These are phyloP conservation scores for Rhodotorula kratochvilovae DNA, from an alignment of 768 basidiomycete species.

Conservation along the genomic window DNA sequence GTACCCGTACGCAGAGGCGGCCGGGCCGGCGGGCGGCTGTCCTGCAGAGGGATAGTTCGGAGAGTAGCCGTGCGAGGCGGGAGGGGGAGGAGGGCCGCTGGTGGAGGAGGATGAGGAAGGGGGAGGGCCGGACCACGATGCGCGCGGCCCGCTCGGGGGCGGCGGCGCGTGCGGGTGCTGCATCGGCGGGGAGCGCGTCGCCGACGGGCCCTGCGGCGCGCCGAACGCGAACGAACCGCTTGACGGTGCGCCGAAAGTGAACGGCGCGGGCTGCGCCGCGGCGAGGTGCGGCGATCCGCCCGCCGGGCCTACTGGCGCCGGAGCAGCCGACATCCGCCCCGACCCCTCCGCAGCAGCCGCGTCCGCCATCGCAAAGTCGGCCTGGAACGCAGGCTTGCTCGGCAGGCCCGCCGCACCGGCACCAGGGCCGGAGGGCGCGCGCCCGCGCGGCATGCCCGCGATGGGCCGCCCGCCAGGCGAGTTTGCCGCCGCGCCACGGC, in stretches of 20 bases:
- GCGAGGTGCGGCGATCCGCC: background rate
- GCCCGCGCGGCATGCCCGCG: background rate
- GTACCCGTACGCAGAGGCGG: background rate
- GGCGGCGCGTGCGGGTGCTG: background rate
- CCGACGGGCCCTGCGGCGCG: background rate
- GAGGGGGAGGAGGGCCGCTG: background rate
- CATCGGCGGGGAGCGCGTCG: background rate
- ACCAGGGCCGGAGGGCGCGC: background rate
- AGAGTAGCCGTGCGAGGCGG: background rate
- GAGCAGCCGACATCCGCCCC: background rate
- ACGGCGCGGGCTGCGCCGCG: slow-evolving; percentile 2
- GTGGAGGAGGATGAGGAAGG: too few relatives aligned
- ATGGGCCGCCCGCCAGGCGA: background rate
- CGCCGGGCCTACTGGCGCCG: background rate
- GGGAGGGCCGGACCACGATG: background rate
- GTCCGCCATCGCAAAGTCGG: background rate
- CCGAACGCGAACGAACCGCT: background rate
- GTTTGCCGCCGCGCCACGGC: slow-evolving; percentile 6
- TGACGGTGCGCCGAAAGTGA: slow-evolving; percentile 6
- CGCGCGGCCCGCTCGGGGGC: background rate
- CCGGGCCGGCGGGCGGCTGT: background rate
- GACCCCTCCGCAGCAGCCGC: background rate
- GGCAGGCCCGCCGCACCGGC: slow-evolving; percentile 11
- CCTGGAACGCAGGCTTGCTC: slow-evolving; percentile 13
- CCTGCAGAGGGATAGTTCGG: background rate